phyloP scores from a whole-genome alignment of 1,139 yeast species.

The Petasospora rhodanensis region DNA sequence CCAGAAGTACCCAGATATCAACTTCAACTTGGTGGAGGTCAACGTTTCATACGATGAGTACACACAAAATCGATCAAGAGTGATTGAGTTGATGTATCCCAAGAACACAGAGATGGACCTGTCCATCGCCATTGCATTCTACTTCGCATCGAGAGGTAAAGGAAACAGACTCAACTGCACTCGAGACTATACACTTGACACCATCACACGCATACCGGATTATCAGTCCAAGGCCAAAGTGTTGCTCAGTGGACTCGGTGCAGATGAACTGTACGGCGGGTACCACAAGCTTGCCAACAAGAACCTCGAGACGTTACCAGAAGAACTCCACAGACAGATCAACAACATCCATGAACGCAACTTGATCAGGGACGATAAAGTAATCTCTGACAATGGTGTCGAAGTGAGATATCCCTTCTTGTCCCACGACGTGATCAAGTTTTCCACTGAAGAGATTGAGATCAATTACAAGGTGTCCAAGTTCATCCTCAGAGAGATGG shows the following conservation, averaged over 20 bases:
- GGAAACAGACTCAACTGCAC: slow-evolving; percentile 27
- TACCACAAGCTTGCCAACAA: slow-evolving; percentile 47
- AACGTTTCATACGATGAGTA: slow-evolving; percentile 71
- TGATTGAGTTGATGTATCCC: slow-evolving; percentile 70
- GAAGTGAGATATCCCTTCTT: slow-evolving; percentile 88
- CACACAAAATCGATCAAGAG: slow-evolving; percentile 45
- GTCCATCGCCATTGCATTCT: slow-evolving; percentile 91
- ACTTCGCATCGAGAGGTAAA: slow-evolving; percentile 71
- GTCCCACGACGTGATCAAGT: slow-evolving; percentile 56
- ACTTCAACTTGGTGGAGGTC: slow-evolving; percentile 56
- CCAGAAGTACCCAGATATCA: slow-evolving; percentile 32
- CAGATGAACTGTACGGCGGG: slow-evolving; percentile 94
- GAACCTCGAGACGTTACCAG: slow-evolving; percentile 32
- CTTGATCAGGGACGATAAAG: slow-evolving; percentile 88
- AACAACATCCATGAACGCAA: slow-evolving; percentile 72
- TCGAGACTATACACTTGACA: background rate
- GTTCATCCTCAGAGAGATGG: slow-evolving; percentile 58
- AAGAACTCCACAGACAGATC: slow-evolving; percentile 67
- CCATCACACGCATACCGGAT: slow-evolving; percentile 4
- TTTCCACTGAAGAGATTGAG: slow-evolving; percentile 45
- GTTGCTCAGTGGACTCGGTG: slow-evolving; percentile 90
- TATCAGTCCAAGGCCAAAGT: slow-evolving; percentile 61
- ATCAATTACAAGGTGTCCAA: slow-evolving; percentile 59
- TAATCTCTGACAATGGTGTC: slow-evolving; percentile 79
- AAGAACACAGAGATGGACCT: slow-evolving; percentile 90